Conservation (phyloP, 148 eudicot species). For the Talinum fruticosum region DNA sequence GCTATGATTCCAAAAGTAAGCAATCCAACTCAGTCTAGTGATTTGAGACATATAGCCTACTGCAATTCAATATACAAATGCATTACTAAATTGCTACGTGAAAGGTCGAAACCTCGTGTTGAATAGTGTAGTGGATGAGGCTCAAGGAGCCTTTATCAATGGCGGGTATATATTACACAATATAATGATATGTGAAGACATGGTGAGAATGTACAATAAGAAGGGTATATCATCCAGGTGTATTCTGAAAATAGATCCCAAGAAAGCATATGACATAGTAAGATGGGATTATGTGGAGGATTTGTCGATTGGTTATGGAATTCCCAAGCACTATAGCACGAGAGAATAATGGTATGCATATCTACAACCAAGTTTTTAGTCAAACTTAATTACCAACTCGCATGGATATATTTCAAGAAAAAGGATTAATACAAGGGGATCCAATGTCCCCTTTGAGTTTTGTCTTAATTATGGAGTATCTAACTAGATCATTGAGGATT, state of each 20-base stretch:
- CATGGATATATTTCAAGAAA: not conserved
- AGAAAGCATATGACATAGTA: not conserved
- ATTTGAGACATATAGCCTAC: not conserved
- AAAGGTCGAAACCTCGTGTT: not conserved
- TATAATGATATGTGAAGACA: not conserved
- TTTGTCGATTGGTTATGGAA: no score
- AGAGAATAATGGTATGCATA: no score
- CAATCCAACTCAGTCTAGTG: not conserved
- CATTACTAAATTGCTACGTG: not conserved
- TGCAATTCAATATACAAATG: not conserved
- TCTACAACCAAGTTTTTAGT: not conserved
- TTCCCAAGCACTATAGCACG: no score
- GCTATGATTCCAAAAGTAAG: not conserved
- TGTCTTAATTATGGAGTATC: not conserved
- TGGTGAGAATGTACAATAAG: not conserved
- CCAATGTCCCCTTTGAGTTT: not conserved
- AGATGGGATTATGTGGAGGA: no score
- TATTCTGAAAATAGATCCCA: no score
- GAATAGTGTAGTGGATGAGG: no score
- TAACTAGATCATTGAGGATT: not conserved
- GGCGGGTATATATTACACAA: not conserved
- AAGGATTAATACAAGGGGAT: not conserved
- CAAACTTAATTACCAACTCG: no score
- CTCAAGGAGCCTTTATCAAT: not conserved
- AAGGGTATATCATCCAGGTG: not conserved